These are phyloP conservation scores for Fusarium veterinarium DNA, from an alignment of 2,329 filamentous ascomycete genomes.

Conservation along the genomic window DNA sequence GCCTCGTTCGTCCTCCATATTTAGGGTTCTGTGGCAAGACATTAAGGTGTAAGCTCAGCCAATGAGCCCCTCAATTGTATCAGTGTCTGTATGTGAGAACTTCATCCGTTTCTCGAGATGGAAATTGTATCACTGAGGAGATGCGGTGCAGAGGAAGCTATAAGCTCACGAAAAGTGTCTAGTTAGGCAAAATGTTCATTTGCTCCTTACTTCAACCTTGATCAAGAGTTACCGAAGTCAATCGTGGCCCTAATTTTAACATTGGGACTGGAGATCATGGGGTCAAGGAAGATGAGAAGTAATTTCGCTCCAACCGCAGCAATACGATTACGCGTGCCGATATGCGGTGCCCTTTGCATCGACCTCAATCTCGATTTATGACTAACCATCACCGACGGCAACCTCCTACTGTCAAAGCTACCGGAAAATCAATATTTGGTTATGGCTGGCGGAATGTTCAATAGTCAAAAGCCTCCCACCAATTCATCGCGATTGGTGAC, in stretches of 20 bases:
- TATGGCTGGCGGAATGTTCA: not conserved
- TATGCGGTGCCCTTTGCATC: not conserved
- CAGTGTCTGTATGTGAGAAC: not conserved
- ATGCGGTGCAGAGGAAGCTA: not conserved
- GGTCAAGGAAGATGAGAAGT: not conserved
- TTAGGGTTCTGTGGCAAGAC: not conserved
- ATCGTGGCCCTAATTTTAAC: not conserved
- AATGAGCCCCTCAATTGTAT: not conserved
- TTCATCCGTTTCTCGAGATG: not conserved
- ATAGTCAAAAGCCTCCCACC: not conserved
- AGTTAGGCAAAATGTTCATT: fast-evolving
- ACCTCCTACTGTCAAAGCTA: not conserved
- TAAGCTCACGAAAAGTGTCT: not conserved
- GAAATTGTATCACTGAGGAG: fast-evolving
- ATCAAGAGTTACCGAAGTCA: fast-evolving
- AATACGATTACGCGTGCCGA: not conserved
- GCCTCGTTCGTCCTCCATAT: not conserved
- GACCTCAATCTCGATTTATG: not conserved
- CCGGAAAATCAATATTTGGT: not conserved
- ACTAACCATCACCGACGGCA: not conserved
- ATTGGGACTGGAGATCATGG: not conserved
- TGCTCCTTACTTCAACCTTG: not conserved
- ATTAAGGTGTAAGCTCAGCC: no score
- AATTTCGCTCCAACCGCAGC: not conserved
- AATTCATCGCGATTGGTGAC: not conserved